These are phyloP conservation scores for Talaromyces thailandensis DNA, from an alignment of 495 filamentous ascomycete species.

Conservation along the genomic window DNA sequence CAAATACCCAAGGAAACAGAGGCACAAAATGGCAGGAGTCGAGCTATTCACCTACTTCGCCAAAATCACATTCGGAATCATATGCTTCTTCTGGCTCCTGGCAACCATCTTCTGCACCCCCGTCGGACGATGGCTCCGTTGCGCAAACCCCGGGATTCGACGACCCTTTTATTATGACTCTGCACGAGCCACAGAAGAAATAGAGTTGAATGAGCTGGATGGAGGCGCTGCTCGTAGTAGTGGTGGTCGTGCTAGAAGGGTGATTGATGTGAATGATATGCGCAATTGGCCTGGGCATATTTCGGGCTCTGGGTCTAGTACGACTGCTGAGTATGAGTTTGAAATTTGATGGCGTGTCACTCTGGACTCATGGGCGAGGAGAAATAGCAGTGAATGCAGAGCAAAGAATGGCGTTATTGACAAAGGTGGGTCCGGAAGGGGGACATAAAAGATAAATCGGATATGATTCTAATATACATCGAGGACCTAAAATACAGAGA, in stretches of 20 bases:
- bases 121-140: background rate
- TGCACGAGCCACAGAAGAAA: background rate
- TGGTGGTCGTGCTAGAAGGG: background rate
- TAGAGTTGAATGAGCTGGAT: background rate
- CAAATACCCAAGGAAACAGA: background rate
- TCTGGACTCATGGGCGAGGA: no score
- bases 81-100: background rate
- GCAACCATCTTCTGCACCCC: background rate
- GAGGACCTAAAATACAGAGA: background rate
- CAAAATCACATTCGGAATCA: background rate
- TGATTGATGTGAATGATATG: background rate
- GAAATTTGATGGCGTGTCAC: background rate
- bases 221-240: background rate
- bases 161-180: background rate
- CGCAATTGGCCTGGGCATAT: background rate
- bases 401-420: background rate
- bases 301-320: background rate
- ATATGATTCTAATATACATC: background rate
- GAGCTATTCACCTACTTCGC: background rate
- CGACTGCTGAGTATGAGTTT: background rate
- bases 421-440: background rate
- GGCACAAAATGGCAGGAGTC: background rate
- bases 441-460: background rate
- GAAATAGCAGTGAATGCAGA: no score
- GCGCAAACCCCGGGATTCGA: background rate